Evolutionary conservation across 1,284 basidiomycete genomes (phyloP), one percentile per base, ranked within the genome.

Genomic region (Wolfiporia cocos): DNA sequence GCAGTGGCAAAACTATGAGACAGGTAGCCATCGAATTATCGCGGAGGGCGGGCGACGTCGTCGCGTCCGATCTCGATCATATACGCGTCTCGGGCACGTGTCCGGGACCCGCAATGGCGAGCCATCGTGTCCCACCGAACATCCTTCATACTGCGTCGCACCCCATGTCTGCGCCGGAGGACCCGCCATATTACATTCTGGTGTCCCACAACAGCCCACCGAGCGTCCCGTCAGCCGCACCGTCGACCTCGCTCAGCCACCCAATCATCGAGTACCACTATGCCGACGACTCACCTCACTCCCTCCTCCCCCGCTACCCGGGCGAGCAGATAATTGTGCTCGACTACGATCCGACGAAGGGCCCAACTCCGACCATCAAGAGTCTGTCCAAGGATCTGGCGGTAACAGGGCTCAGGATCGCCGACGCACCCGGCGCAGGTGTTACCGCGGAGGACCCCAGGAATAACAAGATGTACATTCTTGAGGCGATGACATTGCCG

Each of bases 231-330:
- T 71, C 62, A 85, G 84, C 53, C 57, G 85, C 35, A 69, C 86
- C 40, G 64, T 81, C 42, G 73, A 19, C 40, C 15, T 28, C 70
- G 21, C 72, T 88, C 45, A 64, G 70, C n/a, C 86, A 90, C 56
- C 82, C 84, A 5, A 61, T 67, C 38, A 78, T 90, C n/a, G 81
- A 88, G 53, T 89, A 89, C 57, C 81, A 85, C 52, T 90, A 86
- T 57, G 74, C 77, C 19, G 86, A 90, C 52, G 86, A 90, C 55
- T 70, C 78, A 0, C 79, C 84, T 1, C 61, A 74, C 18, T 61
- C 73, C 9, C 59, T 88, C 6, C 63, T 86, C 23, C 81, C 83
- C 11, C 68, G 65, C 32, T 67, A 68, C 32, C 65, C 73, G 7
- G 69, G 73, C 32, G 81, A 86, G 57, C 81, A 81, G 52, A 76